phyloP scores from a whole-genome alignment of 73 alveolate genomes.

The Uronychia setigera region DNA sequence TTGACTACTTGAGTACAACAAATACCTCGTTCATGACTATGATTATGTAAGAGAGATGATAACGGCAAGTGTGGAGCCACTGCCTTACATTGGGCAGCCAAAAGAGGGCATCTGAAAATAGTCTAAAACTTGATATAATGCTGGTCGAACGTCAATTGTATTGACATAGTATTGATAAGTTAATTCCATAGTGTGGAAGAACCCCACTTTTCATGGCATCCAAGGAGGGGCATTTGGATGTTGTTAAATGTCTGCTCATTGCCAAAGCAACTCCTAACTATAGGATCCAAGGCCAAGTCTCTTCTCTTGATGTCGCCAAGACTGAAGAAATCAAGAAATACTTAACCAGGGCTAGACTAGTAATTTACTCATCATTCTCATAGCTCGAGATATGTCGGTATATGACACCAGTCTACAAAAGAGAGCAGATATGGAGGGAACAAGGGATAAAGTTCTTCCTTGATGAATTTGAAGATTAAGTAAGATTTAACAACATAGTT shows the following conservation, averaged over 20 bases:
- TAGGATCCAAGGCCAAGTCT: not conserved
- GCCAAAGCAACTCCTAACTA: slow-evolving; percentile 7
- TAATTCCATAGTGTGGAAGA: not conserved
- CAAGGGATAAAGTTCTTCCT: slow-evolving; percentile 5
- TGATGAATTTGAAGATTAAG: not conserved
- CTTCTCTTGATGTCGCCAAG: slow-evolving; percentile 12
- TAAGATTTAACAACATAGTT: not conserved
- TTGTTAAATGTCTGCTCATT: slow-evolving; percentile 8
- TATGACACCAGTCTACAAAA: not conserved
- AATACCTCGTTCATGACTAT: slow-evolving; percentile 3
- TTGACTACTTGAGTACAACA: too few species aligned
- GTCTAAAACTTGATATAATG: not conserved
- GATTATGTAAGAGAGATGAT: not conserved
- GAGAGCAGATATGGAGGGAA: slow-evolving; percentile 13
- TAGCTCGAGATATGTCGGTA: not conserved
- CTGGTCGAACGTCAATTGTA: slow-evolving; percentile 4
- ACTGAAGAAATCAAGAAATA: not conserved
- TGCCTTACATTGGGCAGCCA: slow-evolving; percentile 33
- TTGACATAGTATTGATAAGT: not conserved
- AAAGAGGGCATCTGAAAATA: slow-evolving; percentile 4
- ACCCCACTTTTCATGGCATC: slow-evolving; percentile 24
- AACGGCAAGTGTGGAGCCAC: not conserved
- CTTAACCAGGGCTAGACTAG: not conserved
- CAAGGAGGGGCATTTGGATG: not conserved
- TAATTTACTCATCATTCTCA: too few species aligned